A percentile compares a stretch with the other conserved stretches of the same genome.
Evolutionary conservation across 140 eudicot genomes (phyloP).

Genomic region (Bidens hawaiensis): DNA sequence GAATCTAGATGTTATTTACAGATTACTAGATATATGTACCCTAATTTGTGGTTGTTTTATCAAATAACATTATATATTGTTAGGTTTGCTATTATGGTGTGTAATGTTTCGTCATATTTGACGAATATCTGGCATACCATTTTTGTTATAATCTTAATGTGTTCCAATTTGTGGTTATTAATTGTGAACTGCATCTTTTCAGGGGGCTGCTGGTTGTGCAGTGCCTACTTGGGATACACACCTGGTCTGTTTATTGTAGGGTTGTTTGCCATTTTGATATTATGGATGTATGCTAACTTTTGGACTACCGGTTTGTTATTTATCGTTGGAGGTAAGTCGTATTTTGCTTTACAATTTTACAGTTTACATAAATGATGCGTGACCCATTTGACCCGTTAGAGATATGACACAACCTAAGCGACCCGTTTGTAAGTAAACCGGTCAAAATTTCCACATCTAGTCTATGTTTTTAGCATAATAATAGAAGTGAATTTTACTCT

Average conservation of each 20-base stretch:
- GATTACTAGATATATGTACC: background rate
- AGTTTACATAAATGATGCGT: background rate
- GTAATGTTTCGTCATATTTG: background rate
- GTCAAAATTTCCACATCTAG: background rate
- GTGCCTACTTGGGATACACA: constrained; percentile 86
- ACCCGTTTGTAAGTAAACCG: background rate
- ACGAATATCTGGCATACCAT: background rate
- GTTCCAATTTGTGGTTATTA: background rate
- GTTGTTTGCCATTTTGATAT: constrained; percentile 64
- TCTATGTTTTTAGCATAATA: background rate
- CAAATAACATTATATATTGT: background rate
- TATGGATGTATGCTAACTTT: constrained; percentile 95
- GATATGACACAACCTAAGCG: background rate
- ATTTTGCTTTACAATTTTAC: background rate
- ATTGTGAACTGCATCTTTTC: constrained; percentile 23
- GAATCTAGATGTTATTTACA: background rate
- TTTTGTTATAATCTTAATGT: background rate
- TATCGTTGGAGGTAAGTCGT: constrained; percentile 70
- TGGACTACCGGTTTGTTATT: constrained; percentile 87
- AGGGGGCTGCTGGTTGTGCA: constrained; percentile 87
- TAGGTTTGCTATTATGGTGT: background rate
- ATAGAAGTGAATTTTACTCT: background rate
- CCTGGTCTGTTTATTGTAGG: constrained; percentile 94
- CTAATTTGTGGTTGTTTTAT: background rate
- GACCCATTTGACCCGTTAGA: background rate